phyloP scores from a whole-genome alignment of 2,329 filamentous ascomycete genomes.

The Colletotrichum liriopes region DNA sequence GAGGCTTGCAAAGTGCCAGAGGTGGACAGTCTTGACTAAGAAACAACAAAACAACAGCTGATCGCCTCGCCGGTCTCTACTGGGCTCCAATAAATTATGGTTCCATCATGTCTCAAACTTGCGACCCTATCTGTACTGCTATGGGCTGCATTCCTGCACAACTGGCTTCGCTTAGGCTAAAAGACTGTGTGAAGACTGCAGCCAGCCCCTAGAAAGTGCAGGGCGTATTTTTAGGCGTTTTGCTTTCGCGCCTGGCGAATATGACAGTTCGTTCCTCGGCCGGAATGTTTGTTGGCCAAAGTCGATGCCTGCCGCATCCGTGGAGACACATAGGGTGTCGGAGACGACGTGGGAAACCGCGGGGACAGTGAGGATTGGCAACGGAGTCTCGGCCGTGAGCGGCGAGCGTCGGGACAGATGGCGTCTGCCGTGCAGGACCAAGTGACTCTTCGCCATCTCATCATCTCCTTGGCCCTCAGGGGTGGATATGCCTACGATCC shows the following conservation, averaged over 20 bases:
- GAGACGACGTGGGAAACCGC: not conserved
- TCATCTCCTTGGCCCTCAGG: not conserved
- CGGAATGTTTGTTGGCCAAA: not conserved
- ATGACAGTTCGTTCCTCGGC: not conserved
- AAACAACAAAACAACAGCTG: constrained; percentile 22
- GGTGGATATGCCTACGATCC: not conserved
- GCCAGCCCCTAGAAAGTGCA: not conserved
- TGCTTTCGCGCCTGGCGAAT: not conserved
- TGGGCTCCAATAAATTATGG: not conserved
- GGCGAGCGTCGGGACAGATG: not conserved
- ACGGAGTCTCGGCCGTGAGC: not conserved
- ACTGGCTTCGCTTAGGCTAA: not conserved
- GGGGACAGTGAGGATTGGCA: not conserved
- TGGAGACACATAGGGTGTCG: not conserved
- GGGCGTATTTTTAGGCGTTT: not conserved
- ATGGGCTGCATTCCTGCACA: not conserved
- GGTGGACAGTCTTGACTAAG: constrained; percentile 3
- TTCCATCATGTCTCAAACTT: constrained; percentile 24
- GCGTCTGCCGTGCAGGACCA: not conserved
- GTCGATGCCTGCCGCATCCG: not conserved
- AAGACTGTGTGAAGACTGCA: not conserved
- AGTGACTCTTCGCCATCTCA: not conserved
- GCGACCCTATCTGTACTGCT: not conserved
- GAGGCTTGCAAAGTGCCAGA: constrained; percentile 1
- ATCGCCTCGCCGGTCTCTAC: constrained; percentile 2